A percentile compares a stretch with the other conserved stretches of the same genome.
Conservation (phyloP, 2,329 filamentous ascomycete genomes). For the Ustilaginoidea virens region DNA sequence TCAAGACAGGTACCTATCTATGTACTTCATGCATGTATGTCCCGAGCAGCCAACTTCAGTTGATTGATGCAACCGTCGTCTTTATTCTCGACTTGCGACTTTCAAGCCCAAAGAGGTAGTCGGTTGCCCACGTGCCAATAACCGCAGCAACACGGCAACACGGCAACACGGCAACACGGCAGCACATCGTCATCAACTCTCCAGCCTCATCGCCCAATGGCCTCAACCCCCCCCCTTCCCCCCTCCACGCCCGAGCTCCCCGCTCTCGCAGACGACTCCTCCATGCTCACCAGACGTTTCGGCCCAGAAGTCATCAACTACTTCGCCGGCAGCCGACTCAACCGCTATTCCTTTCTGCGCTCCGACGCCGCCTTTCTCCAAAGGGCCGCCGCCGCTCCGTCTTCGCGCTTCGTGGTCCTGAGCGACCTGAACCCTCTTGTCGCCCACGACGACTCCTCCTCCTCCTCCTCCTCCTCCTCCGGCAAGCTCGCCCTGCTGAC, state of each 20-base stretch:
- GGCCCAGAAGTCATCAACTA: constrained; percentile 72
- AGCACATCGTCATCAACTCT: too few relatives aligned
- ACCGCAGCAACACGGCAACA: too few relatives aligned
- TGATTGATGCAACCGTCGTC: too few relatives aligned
- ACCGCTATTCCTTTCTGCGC: constrained; percentile 67
- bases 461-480: too few relatives aligned
- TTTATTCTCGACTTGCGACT: too few relatives aligned
- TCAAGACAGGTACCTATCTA: too few relatives aligned
- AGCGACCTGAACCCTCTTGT: constrained; percentile 64
- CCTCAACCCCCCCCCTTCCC: constrained; percentile 12
- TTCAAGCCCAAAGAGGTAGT: too few relatives aligned
- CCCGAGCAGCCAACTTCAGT: too few relatives aligned
- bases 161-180: too few relatives aligned
- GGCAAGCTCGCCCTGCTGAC: constrained; percentile 52
- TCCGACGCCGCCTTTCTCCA: constrained; percentile 55
- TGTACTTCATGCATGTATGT: too few relatives aligned
- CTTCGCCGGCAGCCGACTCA: constrained; percentile 64
- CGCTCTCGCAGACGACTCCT: constrained; percentile 31
- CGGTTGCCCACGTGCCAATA: too few relatives aligned
- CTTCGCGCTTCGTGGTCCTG: constrained; percentile 61
- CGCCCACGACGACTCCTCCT: constrained; percentile 25
- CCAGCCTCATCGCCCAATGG: too few relatives aligned
- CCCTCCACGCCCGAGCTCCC: constrained; percentile 27
- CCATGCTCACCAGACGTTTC: constrained; percentile 62
- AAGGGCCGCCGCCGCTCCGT: constrained; percentile 48